Percentiles rank a stretch among this genome's conserved stretches.
Evolutionary conservation across 2,329 filamentous ascomycete genomes (phyloP).

Genomic region (Verticillium albo-atrum): DNA sequence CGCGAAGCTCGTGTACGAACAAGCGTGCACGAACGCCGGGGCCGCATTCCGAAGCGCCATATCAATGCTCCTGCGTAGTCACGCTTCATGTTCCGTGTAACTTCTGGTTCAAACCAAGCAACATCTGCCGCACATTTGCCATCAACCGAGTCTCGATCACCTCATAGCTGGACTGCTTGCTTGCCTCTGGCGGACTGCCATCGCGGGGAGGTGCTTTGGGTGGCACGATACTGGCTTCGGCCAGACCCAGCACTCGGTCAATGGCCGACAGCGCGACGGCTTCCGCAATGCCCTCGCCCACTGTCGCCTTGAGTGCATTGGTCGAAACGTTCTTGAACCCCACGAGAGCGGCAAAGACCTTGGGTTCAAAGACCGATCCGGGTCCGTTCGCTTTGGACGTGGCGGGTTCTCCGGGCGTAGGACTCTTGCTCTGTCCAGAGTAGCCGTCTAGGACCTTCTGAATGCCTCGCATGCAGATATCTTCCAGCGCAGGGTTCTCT

Average conservation of each 20-base stretch:
- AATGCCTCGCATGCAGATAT: constrained; percentile 39
- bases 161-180: constrained; percentile 22
- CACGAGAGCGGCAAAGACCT: constrained; percentile 34
- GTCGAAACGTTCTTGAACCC: constrained; percentile 42
- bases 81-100: constrained; percentile 12
- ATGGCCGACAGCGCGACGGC: constrained; percentile 45
- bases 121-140: constrained; percentile 32
- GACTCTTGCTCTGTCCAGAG: constrained; percentile 26
- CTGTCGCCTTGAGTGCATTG: constrained; percentile 33
- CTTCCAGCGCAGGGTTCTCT: constrained; percentile 41
- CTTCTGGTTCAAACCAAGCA: constrained; percentile 35
- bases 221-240: constrained; percentile 35
- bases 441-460: constrained; percentile 39
- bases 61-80: neutral
- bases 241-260: constrained; percentile 44
- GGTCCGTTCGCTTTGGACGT: constrained; percentile 14
- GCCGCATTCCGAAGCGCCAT: neutral
- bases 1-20: neutral
- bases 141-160: constrained; percentile 36
- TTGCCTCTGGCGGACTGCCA: constrained; percentile 14
- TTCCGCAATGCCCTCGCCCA: constrained; percentile 38
- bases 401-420: constrained; percentile 22
- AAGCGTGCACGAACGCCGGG: neutral
- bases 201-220: constrained; percentile 18
- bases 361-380: constrained; percentile 24